Conservation (phyloP, 192 early-diverging fungal genomes). For the Backusella sp. region DNA sequence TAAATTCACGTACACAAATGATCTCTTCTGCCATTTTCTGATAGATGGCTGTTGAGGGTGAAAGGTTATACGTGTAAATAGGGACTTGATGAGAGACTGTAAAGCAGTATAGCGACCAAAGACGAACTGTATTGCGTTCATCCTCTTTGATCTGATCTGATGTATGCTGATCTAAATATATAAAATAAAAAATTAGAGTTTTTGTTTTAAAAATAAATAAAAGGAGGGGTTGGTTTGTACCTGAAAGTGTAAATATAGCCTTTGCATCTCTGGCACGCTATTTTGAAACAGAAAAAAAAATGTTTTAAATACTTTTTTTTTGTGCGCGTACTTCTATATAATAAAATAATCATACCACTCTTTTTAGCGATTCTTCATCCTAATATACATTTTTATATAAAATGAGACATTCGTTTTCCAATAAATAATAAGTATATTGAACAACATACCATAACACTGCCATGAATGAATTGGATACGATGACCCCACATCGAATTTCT, state of each 20-base stretch:
- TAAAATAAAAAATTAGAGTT: neutral
- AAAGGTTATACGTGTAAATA: constrained; percentile 60
- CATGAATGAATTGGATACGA: constrained; percentile 35
- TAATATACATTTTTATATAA: neutral
- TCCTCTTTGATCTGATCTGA: constrained; percentile 57
- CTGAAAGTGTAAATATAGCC: constrained; percentile 50
- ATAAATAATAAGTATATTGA: neutral
- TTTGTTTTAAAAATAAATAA: neutral
- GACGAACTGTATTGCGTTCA: constrained; percentile 63
- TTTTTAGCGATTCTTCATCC: constrained; percentile 26
- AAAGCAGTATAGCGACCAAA: constrained; percentile 65
- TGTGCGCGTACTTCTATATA: neutral
- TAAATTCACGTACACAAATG: constrained; percentile 50
- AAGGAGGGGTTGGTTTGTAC: constrained; percentile 11
- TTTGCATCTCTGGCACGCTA: constrained; percentile 44
- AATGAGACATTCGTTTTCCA: neutral
- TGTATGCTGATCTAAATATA: constrained; percentile 42
- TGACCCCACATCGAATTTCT: constrained; percentile 43
- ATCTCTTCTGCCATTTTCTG: constrained; percentile 56
- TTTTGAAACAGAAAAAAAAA: neutral
- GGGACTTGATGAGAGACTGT: constrained; percentile 48
- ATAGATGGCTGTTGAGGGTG: constrained; percentile 60
- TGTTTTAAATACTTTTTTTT: neutral
- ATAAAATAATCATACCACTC: constrained; percentile 20
- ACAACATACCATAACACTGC: constrained; percentile 28